Conservation (phyloP, 148 eudicot genomes). For the Rhododendron williamsianum region DNA sequence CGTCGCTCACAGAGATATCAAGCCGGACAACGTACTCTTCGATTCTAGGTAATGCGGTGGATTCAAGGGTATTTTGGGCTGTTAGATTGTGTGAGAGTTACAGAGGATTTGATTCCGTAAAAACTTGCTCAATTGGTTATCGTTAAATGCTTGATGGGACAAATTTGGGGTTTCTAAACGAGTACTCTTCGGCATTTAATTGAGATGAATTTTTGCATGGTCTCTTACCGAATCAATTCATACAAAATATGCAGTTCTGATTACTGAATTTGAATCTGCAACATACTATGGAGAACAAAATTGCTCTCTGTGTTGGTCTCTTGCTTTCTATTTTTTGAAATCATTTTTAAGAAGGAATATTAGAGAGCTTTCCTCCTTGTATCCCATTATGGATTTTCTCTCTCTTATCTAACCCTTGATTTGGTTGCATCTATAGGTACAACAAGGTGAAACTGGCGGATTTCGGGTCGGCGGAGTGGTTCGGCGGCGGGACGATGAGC, state of each 20-base stretch:
- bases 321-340: not conserved
- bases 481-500: constrained; percentile 36
- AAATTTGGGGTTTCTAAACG: too few relatives aligned
- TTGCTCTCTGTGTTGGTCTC: not conserved
- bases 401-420: not conserved
- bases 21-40: constrained; percentile 78
- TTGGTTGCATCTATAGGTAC: not conserved
- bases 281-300: too few relatives aligned
- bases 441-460: constrained; percentile 60
- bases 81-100: too few relatives aligned
- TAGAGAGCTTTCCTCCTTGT: not conserved
- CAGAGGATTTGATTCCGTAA: too few relatives aligned
- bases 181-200: not conserved
- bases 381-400: not conserved
- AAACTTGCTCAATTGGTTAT: too few relatives aligned
- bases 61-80: too few relatives aligned
- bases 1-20: constrained; percentile 71
- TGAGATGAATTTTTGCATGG: not conserved
- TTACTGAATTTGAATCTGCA: too few relatives aligned
- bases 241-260: too few relatives aligned
- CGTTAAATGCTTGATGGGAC: too few relatives aligned
- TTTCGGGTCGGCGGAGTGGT: constrained; percentile 87
- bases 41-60: constrained; percentile 24
- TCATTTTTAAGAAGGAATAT: not conserved
- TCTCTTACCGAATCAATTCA: too few relatives aligned